These are phyloP conservation scores for Russula vinacea DNA, from an alignment of 768 basidiomycete species.

Conservation along the genomic window DNA sequence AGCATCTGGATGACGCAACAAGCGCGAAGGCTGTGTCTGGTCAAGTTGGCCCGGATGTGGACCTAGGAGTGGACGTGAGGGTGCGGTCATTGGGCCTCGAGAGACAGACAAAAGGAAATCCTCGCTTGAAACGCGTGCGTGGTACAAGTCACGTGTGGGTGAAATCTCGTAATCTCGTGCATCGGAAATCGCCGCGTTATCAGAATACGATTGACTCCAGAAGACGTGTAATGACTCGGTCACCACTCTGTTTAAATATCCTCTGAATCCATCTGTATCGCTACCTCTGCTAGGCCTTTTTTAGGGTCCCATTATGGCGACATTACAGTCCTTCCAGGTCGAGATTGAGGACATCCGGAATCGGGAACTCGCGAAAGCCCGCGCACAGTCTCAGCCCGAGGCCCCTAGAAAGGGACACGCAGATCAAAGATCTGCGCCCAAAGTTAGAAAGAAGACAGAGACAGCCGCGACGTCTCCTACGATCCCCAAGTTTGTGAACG, in stretches of 20 bases:
- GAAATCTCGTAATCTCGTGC: background rate
- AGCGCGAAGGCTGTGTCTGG: conserved; percentile 54
- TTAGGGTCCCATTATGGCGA: conserved; percentile 31
- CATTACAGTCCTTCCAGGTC: conserved; percentile 60
- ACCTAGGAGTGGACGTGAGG: conserved; percentile 36
- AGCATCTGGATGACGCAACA: conserved; percentile 59
- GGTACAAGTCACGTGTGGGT: background rate
- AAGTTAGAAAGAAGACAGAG: conserved; percentile 16
- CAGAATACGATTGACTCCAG: background rate
- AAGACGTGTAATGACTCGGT: conserved; percentile 18
- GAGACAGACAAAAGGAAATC: background rate
- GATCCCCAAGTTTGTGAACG: conserved; percentile 5
- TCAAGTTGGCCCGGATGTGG: conserved; percentile 64
- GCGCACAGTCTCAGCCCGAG: conserved; percentile 38
- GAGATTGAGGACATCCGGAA: conserved; percentile 76
- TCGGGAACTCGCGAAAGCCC: conserved; percentile 64
- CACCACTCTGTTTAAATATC: conserved; percentile 7
- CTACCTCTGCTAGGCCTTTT: background rate
- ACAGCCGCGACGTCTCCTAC: background rate
- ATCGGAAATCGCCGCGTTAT: background rate
- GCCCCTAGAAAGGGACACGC: conserved; percentile 24
- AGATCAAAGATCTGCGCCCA: conserved; percentile 20
- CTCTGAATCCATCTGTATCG: background rate
- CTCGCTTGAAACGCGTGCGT: background rate
- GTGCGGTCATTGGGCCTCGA: conserved; percentile 18